Percentiles rank a stretch among this genome's conserved stretches.
Conservation (phyloP, 352 stramenopile species). For the Phytopythium mirpurense region DNA sequence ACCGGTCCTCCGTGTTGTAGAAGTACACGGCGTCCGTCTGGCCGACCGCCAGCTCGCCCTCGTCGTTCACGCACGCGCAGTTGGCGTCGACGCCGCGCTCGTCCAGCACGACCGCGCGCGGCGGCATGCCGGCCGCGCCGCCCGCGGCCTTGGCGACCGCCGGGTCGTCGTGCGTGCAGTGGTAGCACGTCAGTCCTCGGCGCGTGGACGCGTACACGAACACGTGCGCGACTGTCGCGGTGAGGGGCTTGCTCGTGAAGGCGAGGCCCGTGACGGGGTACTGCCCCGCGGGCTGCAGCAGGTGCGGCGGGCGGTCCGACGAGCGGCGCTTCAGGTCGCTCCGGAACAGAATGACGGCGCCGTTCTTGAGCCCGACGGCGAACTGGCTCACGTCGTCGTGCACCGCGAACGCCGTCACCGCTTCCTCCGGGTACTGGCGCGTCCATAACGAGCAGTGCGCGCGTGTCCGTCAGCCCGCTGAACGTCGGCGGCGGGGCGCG, state of each 20-base stretch:
- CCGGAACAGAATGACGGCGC: slow-evolving; percentile 77
- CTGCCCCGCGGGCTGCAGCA: slow-evolving; percentile 76
- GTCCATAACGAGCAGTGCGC: background rate
- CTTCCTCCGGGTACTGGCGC: slow-evolving; percentile 69
- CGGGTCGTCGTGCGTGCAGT: slow-evolving; percentile 81
- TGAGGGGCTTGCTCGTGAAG: slow-evolving; percentile 80
- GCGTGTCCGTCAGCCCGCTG: background rate
- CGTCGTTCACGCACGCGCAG: slow-evolving; percentile 80
- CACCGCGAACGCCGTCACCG: slow-evolving; percentile 81
- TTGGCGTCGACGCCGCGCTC: slow-evolving; percentile 79
- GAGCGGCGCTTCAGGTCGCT: slow-evolving; percentile 71
- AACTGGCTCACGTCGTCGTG: slow-evolving; percentile 83
- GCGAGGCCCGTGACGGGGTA: slow-evolving; percentile 70
- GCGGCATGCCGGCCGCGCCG: slow-evolving; percentile 47
- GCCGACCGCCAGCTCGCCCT: slow-evolving; percentile 77
- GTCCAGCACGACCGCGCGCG: slow-evolving; percentile 72
- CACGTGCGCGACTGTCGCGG: slow-evolving; percentile 49
- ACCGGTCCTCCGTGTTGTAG: slow-evolving; percentile 85
- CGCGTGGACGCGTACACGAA: slow-evolving; percentile 79
- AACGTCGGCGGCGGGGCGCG: too few species aligned
- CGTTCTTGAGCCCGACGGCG: slow-evolving; percentile 76
- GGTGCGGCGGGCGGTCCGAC: slow-evolving; percentile 52
- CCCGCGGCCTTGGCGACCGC: slow-evolving; percentile 66
- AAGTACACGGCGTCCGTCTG: slow-evolving; percentile 88
- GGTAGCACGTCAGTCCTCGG: slow-evolving; percentile 78